Conservation (phyloP, 371 early-diverging fungal genomes). For the Chytridium lagenaria region DNA sequence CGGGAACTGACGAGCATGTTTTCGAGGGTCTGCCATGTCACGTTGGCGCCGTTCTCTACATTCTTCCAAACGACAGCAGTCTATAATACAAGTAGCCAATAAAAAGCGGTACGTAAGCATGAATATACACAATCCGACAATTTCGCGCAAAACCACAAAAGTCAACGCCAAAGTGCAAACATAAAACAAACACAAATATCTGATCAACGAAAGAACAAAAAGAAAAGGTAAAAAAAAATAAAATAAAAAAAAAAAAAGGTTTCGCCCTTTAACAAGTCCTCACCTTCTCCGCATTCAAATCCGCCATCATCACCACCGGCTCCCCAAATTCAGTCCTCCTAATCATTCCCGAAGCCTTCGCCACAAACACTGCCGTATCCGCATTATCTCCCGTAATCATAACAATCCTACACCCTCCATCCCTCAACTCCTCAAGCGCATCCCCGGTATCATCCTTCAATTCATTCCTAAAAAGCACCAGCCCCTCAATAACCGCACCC, state of each 20-base stretch:
- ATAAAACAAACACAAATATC: background rate
- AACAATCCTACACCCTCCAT: slow-evolving; percentile 74
- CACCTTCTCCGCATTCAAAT: slow-evolving; percentile 32
- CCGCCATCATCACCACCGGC: slow-evolving; percentile 42
- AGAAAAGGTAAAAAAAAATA: background rate
- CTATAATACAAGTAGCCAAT: slow-evolving; percentile 37
- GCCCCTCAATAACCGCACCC: slow-evolving; percentile 63
- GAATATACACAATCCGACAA: slow-evolving; percentile 58
- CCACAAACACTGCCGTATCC: slow-evolving; percentile 86
- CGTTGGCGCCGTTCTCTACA: slow-evolving; percentile 54
- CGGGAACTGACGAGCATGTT: slow-evolving; percentile 32
- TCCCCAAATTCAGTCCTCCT: slow-evolving; percentile 29
- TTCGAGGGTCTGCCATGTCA: slow-evolving; percentile 38
- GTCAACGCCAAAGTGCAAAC: slow-evolving; percentile 25
- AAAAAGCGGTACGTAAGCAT: too few species aligned
- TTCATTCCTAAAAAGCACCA: slow-evolving; percentile 83
- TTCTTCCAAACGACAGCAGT: slow-evolving; percentile 64
- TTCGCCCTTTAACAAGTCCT: background rate
- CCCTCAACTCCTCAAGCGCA: slow-evolving; percentile 72
- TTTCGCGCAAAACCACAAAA: slow-evolving; percentile 9
- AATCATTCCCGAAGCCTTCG: slow-evolving; percentile 79
- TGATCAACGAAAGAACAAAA: slow-evolving; percentile 17
- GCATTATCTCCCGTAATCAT: slow-evolving; percentile 96
- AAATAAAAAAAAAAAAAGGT: background rate
- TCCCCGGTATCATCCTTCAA: slow-evolving; percentile 74